A percentile compares a stretch with the other conserved stretches of the same genome.
These are phyloP conservation scores for Coccomyxa sp. DNA, from an alignment of 139 green algal genomes.

Conservation along the genomic window DNA sequence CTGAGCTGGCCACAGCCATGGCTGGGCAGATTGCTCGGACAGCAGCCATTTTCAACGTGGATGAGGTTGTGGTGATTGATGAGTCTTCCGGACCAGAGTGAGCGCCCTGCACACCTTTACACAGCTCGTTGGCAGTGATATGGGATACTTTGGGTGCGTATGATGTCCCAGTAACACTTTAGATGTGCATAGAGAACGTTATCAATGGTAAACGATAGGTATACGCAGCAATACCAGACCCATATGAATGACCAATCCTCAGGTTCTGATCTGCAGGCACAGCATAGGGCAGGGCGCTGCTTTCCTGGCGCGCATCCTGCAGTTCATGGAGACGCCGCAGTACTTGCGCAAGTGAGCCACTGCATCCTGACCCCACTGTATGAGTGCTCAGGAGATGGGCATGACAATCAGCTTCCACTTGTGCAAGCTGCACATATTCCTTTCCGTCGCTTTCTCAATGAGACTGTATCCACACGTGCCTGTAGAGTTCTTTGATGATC, in stretches of 20 bases:
- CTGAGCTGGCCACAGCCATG: conserved; percentile 65
- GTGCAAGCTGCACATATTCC: too few relatives aligned
- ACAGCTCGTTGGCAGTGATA: too few relatives aligned
- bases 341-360: conserved; percentile 64
- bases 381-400: not conserved
- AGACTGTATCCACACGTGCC: too few relatives aligned
- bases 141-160: too few relatives aligned
- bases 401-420: too few relatives aligned
- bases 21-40: conserved; percentile 67
- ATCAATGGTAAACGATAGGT: too few relatives aligned
- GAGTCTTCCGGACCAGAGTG: conserved; percentile 22
- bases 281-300: conserved; percentile 32
- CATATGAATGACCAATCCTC: too few relatives aligned
- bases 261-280: not conserved
- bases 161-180: not conserved
- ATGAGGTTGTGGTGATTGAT: conserved; percentile 81
- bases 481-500: too few relatives aligned
- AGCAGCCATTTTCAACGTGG: conserved; percentile 74
- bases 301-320: conserved; percentile 70
- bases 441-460: too few relatives aligned
- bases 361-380: not conserved
- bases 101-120: not conserved
- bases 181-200: not conserved
- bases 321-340: conserved; percentile 86
- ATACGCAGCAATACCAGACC: too few relatives aligned